Evolutionary conservation across 345 rosid genomes (phyloP), one percentile per base, ranked within the genome.

Genomic region (Citrus maxima): DNA sequence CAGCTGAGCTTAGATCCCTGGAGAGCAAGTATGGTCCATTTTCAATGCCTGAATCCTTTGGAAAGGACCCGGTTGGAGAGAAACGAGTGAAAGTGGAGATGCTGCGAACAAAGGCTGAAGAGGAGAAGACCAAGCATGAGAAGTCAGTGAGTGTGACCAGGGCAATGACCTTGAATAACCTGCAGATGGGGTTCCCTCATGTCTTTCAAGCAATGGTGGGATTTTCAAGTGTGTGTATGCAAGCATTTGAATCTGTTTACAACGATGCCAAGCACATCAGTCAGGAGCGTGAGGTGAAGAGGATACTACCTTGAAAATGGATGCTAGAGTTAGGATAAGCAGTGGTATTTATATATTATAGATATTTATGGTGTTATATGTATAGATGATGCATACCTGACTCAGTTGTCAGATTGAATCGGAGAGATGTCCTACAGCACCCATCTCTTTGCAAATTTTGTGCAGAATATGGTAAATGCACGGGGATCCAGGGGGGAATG

Each of bases 151-250:
- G 90, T 34, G 79, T 93, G 80, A 96, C 94, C 1, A 88, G 99
- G 80, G 90, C 90, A 42, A 91, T 94, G 92, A 96, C 98, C 9
- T 58, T 93, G 63, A 92, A 92, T 73, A 93, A 92, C 87, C 88
- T 96, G 79, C 95, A 94, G 88, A 91, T 96, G 98, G 97, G 97
- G 19, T 90, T 96, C 67, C 97, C 99, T 0, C 95, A 91, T 70
- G 92, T 94, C 72, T 92, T 96, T 77, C 97, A 96, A 78, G 97
- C 98, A 1, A 86, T 94, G 79, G 97, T 88, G 22, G 98, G 99
- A 60, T 92, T 96, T 75, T 96, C 99, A 19, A 93, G 97, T 63
- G 97, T 96, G 64, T 96, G 98, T 66, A 94, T 88, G 94, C 93
- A 90, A 55, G 93, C 95, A 0, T 94, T 89, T 4, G 98, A 96